Evolutionary conservation across 768 basidiomycete species (phyloP).

Genomic region (Trametes cingulata): DNA sequence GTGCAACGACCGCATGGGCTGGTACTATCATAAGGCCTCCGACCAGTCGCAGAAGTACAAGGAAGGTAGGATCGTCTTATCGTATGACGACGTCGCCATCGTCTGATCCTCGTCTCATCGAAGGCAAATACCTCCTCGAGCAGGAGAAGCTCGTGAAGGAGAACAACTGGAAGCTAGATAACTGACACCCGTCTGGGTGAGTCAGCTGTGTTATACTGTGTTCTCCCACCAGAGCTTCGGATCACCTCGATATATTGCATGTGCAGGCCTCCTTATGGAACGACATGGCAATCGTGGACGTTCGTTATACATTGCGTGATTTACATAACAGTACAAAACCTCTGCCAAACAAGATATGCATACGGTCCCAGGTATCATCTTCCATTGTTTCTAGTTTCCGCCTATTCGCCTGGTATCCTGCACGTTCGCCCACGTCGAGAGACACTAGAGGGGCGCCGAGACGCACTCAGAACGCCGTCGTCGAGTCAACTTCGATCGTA

Average conservation of each 20-base stretch:
- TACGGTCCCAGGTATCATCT: constrained; percentile 23
- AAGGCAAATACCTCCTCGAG: constrained; percentile 82
- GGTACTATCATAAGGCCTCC: constrained; percentile 81
- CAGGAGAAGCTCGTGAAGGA: constrained; percentile 80
- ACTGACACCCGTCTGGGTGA: constrained; percentile 25
- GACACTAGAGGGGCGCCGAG: too few species aligned
- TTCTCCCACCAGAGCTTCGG: too few species aligned
- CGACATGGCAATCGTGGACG: background rate
- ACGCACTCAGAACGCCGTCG: constrained; percentile 48
- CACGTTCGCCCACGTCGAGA: background rate
- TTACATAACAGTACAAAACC: constrained; percentile 25
- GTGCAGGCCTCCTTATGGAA: background rate
- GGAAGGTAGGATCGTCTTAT: constrained; percentile 53
- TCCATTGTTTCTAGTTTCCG: constrained; percentile 16
- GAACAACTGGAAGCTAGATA: constrained; percentile 73
- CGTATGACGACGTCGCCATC: background rate
- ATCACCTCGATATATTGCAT: background rate
- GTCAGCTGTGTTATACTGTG: background rate
- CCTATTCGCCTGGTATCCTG: background rate
- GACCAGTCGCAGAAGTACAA: constrained; percentile 83
- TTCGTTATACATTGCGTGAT: constrained; percentile 21
- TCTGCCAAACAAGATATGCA: constrained; percentile 22
- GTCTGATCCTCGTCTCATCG: background rate
- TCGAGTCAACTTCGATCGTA: constrained; percentile 98
- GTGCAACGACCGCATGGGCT: constrained; percentile 77